These are phyloP conservation scores for Solanum verrucosum DNA, from an alignment of 257 asterid species.

Conservation along the genomic window DNA sequence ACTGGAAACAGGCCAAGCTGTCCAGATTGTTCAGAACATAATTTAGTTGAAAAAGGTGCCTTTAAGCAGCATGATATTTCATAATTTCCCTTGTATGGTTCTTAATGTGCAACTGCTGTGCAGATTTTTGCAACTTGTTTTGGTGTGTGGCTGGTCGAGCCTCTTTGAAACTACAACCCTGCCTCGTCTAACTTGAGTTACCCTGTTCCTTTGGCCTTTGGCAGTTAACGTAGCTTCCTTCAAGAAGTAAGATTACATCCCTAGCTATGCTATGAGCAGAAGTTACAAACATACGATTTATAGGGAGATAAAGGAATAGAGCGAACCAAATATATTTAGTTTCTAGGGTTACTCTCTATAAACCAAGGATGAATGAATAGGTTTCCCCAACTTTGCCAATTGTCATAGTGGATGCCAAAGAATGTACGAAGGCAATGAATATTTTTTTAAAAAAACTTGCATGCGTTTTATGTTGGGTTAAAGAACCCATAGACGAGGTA, in stretches of 20 bases:
- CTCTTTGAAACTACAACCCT: not conserved
- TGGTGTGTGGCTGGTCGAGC: not conserved
- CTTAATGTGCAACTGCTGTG: not conserved
- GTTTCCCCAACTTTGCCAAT: not conserved
- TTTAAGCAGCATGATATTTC: not conserved
- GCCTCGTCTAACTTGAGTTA: not conserved
- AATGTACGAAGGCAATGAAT: not conserved
- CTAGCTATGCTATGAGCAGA: not conserved
- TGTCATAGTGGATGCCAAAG: not conserved
- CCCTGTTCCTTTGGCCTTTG: not conserved
- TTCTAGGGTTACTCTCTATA: not conserved
- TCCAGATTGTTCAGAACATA: not conserved
- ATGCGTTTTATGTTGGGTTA: not conserved
- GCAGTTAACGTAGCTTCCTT: not conserved
- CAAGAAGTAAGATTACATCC: not conserved
- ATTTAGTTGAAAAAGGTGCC: not conserved
- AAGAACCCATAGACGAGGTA: not conserved
- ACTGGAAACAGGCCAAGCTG: not conserved
- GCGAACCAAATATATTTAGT: not conserved
- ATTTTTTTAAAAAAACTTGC: not conserved
- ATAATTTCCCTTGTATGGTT: not conserved
- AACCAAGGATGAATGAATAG: not conserved
- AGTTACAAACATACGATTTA: not conserved
- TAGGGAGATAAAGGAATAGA: not conserved
- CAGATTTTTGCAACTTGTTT: not conserved